Percentiles rank a stretch among this genome's conserved stretches.
phyloP scores from a whole-genome alignment of 2,329 filamentous ascomycete genomes.

The Tolypocladium tropicale region DNA sequence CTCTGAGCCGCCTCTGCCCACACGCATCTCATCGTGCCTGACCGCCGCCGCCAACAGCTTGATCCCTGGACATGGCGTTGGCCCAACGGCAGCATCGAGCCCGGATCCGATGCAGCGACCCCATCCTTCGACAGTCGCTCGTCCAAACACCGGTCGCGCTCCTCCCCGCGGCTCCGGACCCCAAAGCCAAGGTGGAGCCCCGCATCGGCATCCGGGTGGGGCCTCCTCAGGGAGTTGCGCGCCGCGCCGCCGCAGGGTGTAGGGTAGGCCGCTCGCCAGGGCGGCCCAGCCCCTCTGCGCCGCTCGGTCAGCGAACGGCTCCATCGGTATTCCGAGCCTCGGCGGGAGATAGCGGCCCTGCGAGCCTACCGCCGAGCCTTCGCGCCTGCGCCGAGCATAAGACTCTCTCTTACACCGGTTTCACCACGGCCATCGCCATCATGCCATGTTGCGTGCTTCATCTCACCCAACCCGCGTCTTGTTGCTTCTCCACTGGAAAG shows the following conservation, averaged over 20 bases:
- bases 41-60: background rate
- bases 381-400: background rate
- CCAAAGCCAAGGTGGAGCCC: background rate
- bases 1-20: background rate
- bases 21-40: background rate
- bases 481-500: background rate
- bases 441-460: background rate
- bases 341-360: conserved; percentile 1
- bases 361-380: conserved; percentile 4
- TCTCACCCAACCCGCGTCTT: background rate
- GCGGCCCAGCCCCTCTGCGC: background rate
- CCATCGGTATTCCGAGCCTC: background rate
- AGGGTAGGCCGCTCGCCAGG: background rate
- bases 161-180: background rate
- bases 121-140: no score
- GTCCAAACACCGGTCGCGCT: background rate
- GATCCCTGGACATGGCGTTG: background rate
- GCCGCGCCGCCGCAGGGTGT: background rate
- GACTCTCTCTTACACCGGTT: background rate
- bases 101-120: background rate
- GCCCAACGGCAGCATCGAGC: background rate
- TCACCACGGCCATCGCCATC: background rate
- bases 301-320: conserved; percentile 2
- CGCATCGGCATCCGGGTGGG: background rate
- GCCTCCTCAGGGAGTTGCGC: background rate